A percentile compares a stretch with the other conserved stretches of the same genome.
phyloP scores from a whole-genome alignment of 768 basidiomycete species.

The Harrya chromipes region DNA sequence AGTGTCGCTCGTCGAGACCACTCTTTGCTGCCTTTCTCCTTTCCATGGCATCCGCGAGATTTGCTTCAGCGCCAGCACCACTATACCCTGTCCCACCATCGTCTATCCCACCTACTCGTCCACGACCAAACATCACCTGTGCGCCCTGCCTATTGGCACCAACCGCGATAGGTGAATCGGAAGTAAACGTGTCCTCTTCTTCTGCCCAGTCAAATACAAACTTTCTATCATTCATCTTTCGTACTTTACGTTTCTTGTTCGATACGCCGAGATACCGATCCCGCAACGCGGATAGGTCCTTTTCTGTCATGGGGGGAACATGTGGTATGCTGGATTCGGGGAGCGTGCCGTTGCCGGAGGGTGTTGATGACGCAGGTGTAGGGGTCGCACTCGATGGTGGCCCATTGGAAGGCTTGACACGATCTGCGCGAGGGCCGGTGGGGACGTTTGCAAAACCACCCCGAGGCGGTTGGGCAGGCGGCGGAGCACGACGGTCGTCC shows the following conservation, averaged over 20 bases:
- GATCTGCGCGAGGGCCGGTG: conserved; percentile 80
- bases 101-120: conserved; percentile 83
- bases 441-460: conserved; percentile 68
- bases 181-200: conserved; percentile 88
- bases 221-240: conserved; percentile 94
- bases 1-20: conserved; percentile 92
- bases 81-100: conserved; percentile 50
- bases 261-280: conserved; percentile 94
- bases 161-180: conserved; percentile 68
- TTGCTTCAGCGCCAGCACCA: conserved; percentile 41
- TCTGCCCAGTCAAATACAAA: conserved; percentile 99
- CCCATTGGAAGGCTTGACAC: conserved; percentile 40
- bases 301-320: conserved; percentile 71
- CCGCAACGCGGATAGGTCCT: conserved; percentile 78
- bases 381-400: conserved; percentile 39
- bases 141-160: conserved; percentile 76
- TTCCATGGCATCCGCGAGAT: conserved; percentile 81
- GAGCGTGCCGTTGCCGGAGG: conserved; percentile 24
- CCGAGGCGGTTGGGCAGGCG: conserved; percentile 34
- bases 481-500: conserved; percentile 37
- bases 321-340: conserved; percentile 40
- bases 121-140: conserved; percentile 86
- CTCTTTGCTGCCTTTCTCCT: conserved; percentile 75
- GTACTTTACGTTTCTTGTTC: conserved; percentile 91
- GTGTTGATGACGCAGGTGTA: conserved; percentile 49